A percentile compares a stretch with the other conserved stretches of the same genome.
Conservation (phyloP, 805 yeast genomes). For the Kuraishia capsulata region DNA sequence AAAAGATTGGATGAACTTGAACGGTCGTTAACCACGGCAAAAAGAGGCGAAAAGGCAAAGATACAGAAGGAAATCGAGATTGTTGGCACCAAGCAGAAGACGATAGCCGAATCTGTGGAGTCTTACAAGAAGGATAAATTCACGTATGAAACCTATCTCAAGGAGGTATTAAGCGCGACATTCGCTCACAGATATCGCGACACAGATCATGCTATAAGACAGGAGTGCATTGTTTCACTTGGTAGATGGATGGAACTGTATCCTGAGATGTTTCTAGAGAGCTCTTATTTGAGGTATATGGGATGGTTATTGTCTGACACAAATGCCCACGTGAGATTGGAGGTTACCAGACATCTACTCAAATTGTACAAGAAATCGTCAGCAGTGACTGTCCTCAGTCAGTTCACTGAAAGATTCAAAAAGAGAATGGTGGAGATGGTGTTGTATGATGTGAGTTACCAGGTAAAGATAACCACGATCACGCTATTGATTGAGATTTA, state of each 20-base stretch:
- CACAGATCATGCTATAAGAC: slow-evolving; percentile 61
- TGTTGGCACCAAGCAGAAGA: slow-evolving; percentile 21
- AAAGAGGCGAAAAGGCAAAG: slow-evolving; percentile 4
- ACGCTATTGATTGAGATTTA: slow-evolving; percentile 45
- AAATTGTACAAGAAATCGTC: slow-evolving; percentile 34
- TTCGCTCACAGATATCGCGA: slow-evolving; percentile 78
- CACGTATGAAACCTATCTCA: slow-evolving; percentile 46
- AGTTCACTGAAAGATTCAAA: slow-evolving; percentile 70
- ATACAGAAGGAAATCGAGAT: slow-evolving; percentile 19
- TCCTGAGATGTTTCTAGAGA: slow-evolving; percentile 66
- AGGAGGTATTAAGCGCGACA: slow-evolving; percentile 56
- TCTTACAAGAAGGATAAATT: slow-evolving; percentile 37
- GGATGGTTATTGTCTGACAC: slow-evolving; percentile 85
- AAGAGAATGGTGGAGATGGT: slow-evolving; percentile 58
- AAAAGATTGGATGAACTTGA: slow-evolving; percentile 18
- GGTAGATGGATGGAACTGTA: slow-evolving; percentile 64
- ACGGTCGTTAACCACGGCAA: neutral
- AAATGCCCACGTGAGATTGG: slow-evolving; percentile 48
- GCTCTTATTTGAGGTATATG: slow-evolving; percentile 62
- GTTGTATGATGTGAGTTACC: slow-evolving; percentile 41
- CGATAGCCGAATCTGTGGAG: slow-evolving; percentile 37
- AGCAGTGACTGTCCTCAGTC: slow-evolving; percentile 58
- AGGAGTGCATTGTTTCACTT: slow-evolving; percentile 54
- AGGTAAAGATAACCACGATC: slow-evolving; percentile 44
- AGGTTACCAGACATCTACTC: slow-evolving; percentile 48